A percentile compares a stretch with the other conserved stretches of the same genome.
Evolutionary conservation across 2,329 filamentous ascomycete genomes (phyloP).

Genomic region (Fusarium sp.): DNA sequence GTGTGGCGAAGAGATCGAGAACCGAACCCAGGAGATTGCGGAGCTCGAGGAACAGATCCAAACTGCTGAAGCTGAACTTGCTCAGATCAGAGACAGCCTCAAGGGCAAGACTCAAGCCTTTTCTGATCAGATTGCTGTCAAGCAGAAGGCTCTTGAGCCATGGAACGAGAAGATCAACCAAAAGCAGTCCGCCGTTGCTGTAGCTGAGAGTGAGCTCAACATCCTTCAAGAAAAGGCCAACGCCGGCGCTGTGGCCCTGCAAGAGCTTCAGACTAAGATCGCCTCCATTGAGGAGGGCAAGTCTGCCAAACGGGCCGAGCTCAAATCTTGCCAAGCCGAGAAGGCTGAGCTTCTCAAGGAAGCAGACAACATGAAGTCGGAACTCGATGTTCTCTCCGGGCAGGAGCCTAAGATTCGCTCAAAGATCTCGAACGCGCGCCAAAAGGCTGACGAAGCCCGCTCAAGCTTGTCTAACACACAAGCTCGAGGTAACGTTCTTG

Average conservation of each 20-base stretch:
- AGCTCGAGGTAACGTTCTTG: constrained; percentile 91
- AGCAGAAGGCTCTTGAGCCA: constrained; percentile 94
- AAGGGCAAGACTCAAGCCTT: constrained; percentile 97
- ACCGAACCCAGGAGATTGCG: constrained; percentile 77
- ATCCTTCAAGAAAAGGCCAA: constrained; percentile 92
- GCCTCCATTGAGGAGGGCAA: constrained; percentile 77
- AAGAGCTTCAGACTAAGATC: constrained; percentile 86
- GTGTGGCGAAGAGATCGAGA: constrained; percentile 81
- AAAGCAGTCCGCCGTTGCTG: constrained; percentile 92
- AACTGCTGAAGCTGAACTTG: constrained; percentile 83
- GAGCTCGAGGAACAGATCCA: constrained; percentile 81
- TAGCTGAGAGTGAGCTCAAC: constrained; percentile 92
- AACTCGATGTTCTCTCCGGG: constrained; percentile 76
- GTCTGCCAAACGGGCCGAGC: constrained; percentile 75
- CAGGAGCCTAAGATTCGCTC: constrained; percentile 86
- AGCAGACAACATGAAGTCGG: constrained; percentile 74
- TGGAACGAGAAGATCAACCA: constrained; percentile 98
- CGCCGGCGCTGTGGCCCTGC: constrained; percentile 83
- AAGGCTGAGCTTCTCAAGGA: constrained; percentile 80
- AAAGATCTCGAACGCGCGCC: constrained; percentile 87
- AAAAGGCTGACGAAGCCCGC: constrained; percentile 95
- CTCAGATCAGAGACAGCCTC: constrained; percentile 83
- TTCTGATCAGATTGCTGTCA: constrained; percentile 89
- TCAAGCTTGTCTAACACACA: constrained; percentile 91
- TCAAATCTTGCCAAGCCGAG: constrained; percentile 79